Evolutionary conservation across 257 asterid genomes (phyloP), one percentile per base, ranked within the genome.

Genomic region (Forsythia viridissima): DNA sequence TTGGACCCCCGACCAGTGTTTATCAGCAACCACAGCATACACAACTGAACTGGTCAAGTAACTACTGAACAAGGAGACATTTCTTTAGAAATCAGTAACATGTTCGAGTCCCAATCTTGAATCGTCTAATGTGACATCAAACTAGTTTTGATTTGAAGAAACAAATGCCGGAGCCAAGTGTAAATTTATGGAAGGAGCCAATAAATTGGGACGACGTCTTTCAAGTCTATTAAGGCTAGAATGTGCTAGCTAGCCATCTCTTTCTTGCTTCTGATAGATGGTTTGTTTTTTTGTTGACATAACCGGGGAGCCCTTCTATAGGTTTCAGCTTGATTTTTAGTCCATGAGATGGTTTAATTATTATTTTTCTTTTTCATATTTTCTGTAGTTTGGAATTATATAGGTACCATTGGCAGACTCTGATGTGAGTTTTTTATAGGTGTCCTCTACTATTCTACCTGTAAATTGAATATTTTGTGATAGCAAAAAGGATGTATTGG

Each of bases 1-100:
- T 79, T 42, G 97, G 94, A 72, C 93, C 93, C 0, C 77, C 91
- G 1, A 87, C 83, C 74, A 87, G 59, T 73, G 87, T 88, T 74
- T 92, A 91, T 89, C 98, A 94, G 85, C 98, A 92, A 86, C 93
- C 89, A 30, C 98, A 94, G 85, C 98, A 90, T 51, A 76, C 94
- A 12, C 97, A 92, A 46, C 85, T 89, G 41, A 94, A 90, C 84
- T 94, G 98, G 98, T 97, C 98, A 10, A 88, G 84, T 87, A 91
- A 81, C 90, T 94, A 91, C 84, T 94, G 82, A 89, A 85, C 41
- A 46, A 69, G 42, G 72, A 51, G 43, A 70, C 4, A 39, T 38
- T 57, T 79, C 76, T 71, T 77, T 78, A 79, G 73, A 44, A 76
- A 76, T 77, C 84, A 81, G 81, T 61, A 67, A 80, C 74, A 72